Evolutionary conservation across 2,329 filamentous ascomycete genomes (phyloP).

Genomic region (Myrmaecium sp.): DNA sequence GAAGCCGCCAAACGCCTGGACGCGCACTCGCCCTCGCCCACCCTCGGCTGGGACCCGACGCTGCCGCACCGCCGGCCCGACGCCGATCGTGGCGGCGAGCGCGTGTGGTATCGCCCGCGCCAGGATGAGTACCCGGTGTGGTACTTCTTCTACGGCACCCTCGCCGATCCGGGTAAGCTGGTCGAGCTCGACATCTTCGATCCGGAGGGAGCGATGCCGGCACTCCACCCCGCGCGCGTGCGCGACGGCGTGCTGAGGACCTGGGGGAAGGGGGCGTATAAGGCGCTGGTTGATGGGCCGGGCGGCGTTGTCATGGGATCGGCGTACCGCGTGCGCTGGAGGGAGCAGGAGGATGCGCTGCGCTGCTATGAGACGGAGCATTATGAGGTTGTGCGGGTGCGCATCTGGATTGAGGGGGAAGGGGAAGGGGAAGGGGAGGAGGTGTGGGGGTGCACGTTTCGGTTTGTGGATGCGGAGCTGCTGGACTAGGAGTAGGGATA

Average conservation of each 20-base stretch:
- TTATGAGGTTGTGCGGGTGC: slow-evolving; percentile 22
- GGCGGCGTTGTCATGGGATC: slow-evolving; percentile 12
- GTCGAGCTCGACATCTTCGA: slow-evolving; percentile 7
- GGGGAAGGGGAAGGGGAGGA: too few relatives aligned
- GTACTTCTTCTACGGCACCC: slow-evolving; percentile 24
- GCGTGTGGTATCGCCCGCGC: slow-evolving; percentile 5
- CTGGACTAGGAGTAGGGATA: too few relatives aligned
- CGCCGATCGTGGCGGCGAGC: background rate
- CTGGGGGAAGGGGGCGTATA: slow-evolving; percentile 23
- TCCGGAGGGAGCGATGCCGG: too few relatives aligned
- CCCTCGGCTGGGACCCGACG: slow-evolving; percentile 10
- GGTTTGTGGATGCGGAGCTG: slow-evolving; percentile 7
- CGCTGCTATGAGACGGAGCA: slow-evolving; percentile 20
- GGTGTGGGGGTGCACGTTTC: slow-evolving; percentile 12
- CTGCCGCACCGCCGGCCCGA: slow-evolving; percentile 13
- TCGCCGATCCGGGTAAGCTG: slow-evolving; percentile 17
- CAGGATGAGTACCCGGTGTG: slow-evolving; percentile 21
- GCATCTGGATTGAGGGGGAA: slow-evolving; percentile 9
- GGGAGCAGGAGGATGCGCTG: slow-evolving; percentile 18
- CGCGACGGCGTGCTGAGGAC: slow-evolving; percentile 14
- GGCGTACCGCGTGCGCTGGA: slow-evolving; percentile 14
- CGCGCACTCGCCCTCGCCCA: slow-evolving; percentile 8
- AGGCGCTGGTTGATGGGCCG: slow-evolving; percentile 18
- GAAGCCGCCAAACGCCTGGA: slow-evolving; percentile 13
- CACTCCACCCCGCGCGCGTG: background rate